phyloP scores from a whole-genome alignment of 306 rosid species.

The Dalbergia oliveri region DNA sequence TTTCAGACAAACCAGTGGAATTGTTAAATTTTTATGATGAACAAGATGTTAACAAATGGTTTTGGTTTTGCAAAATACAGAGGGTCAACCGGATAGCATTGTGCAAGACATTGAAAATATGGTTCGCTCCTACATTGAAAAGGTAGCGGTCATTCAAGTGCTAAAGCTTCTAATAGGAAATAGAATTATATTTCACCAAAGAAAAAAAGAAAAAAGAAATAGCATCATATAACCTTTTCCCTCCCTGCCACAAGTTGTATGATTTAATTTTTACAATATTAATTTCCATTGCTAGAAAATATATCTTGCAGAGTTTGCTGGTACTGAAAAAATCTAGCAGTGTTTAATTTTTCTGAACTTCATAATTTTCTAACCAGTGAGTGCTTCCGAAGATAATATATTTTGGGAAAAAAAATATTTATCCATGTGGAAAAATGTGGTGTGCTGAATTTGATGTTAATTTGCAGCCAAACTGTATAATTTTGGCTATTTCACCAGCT shows the following conservation, averaged over 20 bases:
- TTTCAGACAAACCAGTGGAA: not conserved
- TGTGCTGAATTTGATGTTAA: constrained; percentile 42
- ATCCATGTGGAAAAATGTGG: constrained; percentile 25
- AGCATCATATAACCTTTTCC: constrained; percentile 10
- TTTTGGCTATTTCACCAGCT: constrained; percentile 95
- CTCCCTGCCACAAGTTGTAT: constrained; percentile 3
- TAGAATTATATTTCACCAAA: constrained; percentile 1
- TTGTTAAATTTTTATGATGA: constrained; percentile 7
- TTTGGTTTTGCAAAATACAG: constrained; percentile 56
- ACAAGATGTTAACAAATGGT: constrained; percentile 30
- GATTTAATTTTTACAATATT: constrained; percentile 6
- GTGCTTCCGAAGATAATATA: not conserved
- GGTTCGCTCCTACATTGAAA: constrained; percentile 96
- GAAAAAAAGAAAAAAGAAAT: not conserved
- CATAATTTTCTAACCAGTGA: not conserved
- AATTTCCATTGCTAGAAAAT: constrained; percentile 15
- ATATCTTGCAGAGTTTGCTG: constrained; percentile 6
- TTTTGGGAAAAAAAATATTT: not conserved
- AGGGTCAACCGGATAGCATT: constrained; percentile 94
- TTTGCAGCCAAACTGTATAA: constrained; percentile 93
- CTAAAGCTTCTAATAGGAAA: constrained; percentile 20
- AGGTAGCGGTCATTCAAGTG: constrained; percentile 62
- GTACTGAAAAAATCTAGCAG: not conserved
- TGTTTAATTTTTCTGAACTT: constrained; percentile 27
- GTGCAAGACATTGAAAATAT: constrained; percentile 89